Evolutionary conservation across 2,329 filamentous ascomycete genomes (phyloP).

Genomic region (Fusarium sp.): DNA sequence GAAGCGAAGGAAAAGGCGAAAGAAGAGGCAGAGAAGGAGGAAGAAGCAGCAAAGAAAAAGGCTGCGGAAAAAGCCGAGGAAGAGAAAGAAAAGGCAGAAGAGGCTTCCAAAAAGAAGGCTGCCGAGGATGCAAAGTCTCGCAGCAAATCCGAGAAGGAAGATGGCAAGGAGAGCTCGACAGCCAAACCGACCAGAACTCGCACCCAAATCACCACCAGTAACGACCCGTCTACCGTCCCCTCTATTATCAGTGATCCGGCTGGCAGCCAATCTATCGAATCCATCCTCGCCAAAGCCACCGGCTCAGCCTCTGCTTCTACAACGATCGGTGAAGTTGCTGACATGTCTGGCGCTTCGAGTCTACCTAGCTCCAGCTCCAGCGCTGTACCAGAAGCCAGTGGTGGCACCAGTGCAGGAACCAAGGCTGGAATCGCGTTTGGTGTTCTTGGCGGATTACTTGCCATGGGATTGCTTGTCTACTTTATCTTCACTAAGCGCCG

Average conservation of each 20-base stretch:
- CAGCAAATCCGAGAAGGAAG: conserved; percentile 23
- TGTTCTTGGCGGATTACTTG: conserved; percentile 76
- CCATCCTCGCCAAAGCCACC: conserved; percentile 50
- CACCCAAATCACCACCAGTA: conserved; percentile 32
- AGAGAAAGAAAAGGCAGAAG: conserved; percentile 31
- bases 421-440: conserved; percentile 91
- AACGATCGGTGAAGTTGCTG: conserved; percentile 34
- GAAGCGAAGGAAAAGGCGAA: conserved; percentile 33
- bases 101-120: conserved; percentile 33
- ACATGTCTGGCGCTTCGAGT: conserved; percentile 31
- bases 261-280: conserved; percentile 44
- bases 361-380: conserved; percentile 39
- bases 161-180: conserved; percentile 21
- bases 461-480: conserved; percentile 75
- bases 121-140: conserved; percentile 28
- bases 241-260: conserved; percentile 47
- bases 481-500: conserved; percentile 78
- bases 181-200: conserved; percentile 39
- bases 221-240: conserved; percentile 39
- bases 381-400: conserved; percentile 35
- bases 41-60: conserved; percentile 23
- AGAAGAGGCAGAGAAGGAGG: conserved; percentile 22
- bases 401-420: conserved; percentile 53
- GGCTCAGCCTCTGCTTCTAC: conserved; percentile 19
- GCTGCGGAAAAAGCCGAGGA: conserved; percentile 27